These are phyloP conservation scores for Stereocaulon alpinum DNA, from an alignment of 495 filamentous ascomycete species.

Conservation along the genomic window DNA sequence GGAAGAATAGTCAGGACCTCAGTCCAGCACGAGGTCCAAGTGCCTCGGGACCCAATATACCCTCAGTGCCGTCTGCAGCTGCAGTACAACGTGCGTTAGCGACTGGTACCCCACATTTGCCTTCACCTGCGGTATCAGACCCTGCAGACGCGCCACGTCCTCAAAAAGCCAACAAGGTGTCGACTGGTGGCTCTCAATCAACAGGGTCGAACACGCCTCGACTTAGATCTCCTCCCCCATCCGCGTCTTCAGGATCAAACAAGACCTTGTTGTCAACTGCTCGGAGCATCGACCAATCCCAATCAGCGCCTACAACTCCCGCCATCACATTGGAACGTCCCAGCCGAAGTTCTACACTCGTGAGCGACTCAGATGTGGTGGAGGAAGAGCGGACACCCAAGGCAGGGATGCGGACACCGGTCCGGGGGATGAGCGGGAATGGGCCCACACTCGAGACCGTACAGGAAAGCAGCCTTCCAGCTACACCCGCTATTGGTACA, in stretches of 20 bases:
- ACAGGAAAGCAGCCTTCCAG: constrained; percentile 76
- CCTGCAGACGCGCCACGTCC: constrained; percentile 48
- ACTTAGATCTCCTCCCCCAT: constrained; percentile 57
- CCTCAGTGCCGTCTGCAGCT: constrained; percentile 45
- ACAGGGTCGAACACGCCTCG: constrained; percentile 44
- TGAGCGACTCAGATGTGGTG: constrained; percentile 28
- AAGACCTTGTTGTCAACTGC: constrained; percentile 25
- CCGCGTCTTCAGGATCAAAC: constrained; percentile 22
- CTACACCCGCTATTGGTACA: constrained; percentile 52
- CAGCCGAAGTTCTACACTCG: constrained; percentile 24
- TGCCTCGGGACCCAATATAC: constrained; percentile 31
- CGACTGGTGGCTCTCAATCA: constrained; percentile 43
- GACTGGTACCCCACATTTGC: constrained; percentile 47
- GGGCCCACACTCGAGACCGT: constrained; percentile 79
- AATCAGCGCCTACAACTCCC: constrained; percentile 37
- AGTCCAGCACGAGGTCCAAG: constrained; percentile 52
- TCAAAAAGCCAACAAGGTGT: constrained; percentile 53
- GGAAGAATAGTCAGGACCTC: constrained; percentile 59
- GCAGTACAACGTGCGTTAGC: constrained; percentile 55
- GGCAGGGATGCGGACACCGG: constrained; percentile 52
- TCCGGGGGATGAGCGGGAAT: constrained; percentile 54
- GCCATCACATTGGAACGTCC: constrained; percentile 22
- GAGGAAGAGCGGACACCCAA: constrained; percentile 42
- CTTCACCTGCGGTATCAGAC: constrained; percentile 44
- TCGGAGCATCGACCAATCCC: constrained; percentile 33